These are phyloP conservation scores for Yamadazyma spencermartinsiae DNA, from an alignment of 1,139 yeast species.

Conservation along the genomic window DNA sequence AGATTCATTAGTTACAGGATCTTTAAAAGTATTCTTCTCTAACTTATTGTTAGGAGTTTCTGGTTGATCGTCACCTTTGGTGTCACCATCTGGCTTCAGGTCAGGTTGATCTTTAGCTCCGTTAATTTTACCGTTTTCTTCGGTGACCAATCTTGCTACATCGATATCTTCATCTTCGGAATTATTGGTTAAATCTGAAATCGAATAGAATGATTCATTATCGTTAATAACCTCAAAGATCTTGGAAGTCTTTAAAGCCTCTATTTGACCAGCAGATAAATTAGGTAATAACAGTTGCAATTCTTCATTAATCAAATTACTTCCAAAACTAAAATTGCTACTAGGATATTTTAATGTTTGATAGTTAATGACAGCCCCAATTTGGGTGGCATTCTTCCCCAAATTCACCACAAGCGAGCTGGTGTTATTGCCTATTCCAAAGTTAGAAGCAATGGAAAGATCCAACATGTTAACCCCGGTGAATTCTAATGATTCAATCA, in stretches of 20 bases:
- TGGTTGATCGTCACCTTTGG: slow-evolving; percentile 30
- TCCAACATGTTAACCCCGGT: slow-evolving; percentile 76
- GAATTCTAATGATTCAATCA: slow-evolving; percentile 70
- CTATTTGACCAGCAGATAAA: slow-evolving; percentile 61
- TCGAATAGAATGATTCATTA: slow-evolving; percentile 64
- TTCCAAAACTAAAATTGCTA: slow-evolving; percentile 56
- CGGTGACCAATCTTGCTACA: slow-evolving; percentile 86
- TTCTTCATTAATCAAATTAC: slow-evolving; percentile 56
- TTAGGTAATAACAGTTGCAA: slow-evolving; percentile 57
- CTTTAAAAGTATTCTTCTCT: slow-evolving; percentile 67
- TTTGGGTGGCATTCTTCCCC: slow-evolving; percentile 73
- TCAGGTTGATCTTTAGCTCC: slow-evolving; percentile 7
- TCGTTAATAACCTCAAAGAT: slow-evolving; percentile 71
- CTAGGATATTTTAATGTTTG: slow-evolving; percentile 59
- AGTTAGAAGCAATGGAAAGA: slow-evolving; percentile 66
- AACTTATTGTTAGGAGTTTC: slow-evolving; percentile 52
- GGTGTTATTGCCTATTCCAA: slow-evolving; percentile 63
- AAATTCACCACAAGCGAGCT: slow-evolving; percentile 76
- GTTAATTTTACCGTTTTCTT: slow-evolving; percentile 28
- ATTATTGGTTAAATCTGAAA: slow-evolving; percentile 43
- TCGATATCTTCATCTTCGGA: slow-evolving; percentile 78
- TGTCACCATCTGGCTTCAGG: slow-evolving; percentile 20
- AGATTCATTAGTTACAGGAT: slow-evolving; percentile 50
- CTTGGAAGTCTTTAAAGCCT: slow-evolving; percentile 68
- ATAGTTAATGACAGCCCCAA: slow-evolving; percentile 76